These are phyloP conservation scores for Chytriomyces confervae DNA, from an alignment of 192 early-diverging fungal genomes.

Conservation along the genomic window DNA sequence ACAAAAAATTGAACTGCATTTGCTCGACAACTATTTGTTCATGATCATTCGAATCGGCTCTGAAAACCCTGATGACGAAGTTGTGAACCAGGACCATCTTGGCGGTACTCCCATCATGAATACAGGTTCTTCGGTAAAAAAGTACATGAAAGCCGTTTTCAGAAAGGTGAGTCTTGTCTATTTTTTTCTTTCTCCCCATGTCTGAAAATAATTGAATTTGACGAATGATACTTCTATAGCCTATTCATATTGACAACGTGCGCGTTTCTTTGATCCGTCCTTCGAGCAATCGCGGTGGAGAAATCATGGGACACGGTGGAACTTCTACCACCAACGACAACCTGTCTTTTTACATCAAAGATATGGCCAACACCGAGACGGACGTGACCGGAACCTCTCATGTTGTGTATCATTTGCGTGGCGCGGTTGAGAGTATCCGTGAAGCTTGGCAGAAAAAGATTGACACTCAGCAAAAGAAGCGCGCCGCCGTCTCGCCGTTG, in stretches of 20 bases:
- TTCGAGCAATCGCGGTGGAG: neutral
- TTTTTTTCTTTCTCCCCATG: neutral
- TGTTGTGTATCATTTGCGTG: neutral
- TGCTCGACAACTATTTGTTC: conserved; percentile 78
- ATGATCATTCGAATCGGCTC: conserved; percentile 44
- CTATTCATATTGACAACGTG: conserved; percentile 53
- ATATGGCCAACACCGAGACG: neutral
- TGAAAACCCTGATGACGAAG: conserved; percentile 23
- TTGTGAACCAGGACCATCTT: neutral
- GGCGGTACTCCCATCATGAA: neutral
- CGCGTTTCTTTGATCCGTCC: neutral
- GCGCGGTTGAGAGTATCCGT: neutral
- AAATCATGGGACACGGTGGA: neutral
- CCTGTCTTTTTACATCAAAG: conserved; percentile 5
- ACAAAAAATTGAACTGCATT: conserved; percentile 55
- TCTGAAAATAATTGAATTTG: conserved; percentile 48
- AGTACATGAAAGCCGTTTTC: conserved; percentile 5
- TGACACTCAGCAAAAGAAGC: neutral
- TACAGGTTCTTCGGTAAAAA: neutral
- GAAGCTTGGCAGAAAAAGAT: conserved; percentile 33
- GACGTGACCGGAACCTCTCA: neutral
- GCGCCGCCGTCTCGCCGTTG: neutral
- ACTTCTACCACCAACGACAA: neutral
- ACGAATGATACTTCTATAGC: conserved; percentile 68
- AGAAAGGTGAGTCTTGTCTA: conserved; percentile 11